phyloP scores from a whole-genome alignment of 441 rosid genomes.

The Cnidoscolus chayamansa region DNA sequence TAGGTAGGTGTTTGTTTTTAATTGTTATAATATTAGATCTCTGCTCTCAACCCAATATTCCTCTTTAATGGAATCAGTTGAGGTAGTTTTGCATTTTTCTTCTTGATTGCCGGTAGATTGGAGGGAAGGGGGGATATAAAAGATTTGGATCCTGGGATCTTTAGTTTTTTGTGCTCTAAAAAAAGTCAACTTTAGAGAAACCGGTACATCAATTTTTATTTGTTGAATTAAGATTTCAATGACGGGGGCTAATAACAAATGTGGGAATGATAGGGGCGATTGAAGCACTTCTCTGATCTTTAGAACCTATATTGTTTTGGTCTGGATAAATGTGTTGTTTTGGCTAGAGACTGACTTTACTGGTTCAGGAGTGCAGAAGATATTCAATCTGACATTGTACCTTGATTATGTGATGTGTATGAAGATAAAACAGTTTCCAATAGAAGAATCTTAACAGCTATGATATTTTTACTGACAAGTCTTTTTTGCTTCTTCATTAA shows the following conservation, averaged over 20 bases:
- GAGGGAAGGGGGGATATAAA: not conserved
- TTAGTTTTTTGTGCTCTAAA: not conserved
- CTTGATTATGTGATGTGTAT: not conserved
- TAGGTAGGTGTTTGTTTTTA: not conserved
- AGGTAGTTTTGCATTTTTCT: not conserved
- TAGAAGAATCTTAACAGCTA: not conserved
- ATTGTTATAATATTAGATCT: slow-evolving; percentile 13
- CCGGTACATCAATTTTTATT: not conserved
- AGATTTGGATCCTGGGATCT: slow-evolving; percentile 11
- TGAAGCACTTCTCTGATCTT: not conserved
- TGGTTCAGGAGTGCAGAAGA: not conserved
- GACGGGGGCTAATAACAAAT: not conserved
- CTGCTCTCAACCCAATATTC: not conserved
- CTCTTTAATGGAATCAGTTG: not conserved
- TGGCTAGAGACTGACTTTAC: not conserved
- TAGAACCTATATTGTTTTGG: not conserved
- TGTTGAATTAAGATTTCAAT: not conserved
- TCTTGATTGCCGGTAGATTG: not conserved
- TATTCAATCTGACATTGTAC: not conserved
- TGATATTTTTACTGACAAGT: not conserved
- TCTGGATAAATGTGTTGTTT: not conserved
- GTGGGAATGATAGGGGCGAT: not conserved
- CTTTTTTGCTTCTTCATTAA: not conserved
- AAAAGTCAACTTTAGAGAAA: not conserved
- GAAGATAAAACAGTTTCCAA: not conserved